Conservation (phyloP, 148 eudicot genomes). For the Cornus suecica region DNA sequence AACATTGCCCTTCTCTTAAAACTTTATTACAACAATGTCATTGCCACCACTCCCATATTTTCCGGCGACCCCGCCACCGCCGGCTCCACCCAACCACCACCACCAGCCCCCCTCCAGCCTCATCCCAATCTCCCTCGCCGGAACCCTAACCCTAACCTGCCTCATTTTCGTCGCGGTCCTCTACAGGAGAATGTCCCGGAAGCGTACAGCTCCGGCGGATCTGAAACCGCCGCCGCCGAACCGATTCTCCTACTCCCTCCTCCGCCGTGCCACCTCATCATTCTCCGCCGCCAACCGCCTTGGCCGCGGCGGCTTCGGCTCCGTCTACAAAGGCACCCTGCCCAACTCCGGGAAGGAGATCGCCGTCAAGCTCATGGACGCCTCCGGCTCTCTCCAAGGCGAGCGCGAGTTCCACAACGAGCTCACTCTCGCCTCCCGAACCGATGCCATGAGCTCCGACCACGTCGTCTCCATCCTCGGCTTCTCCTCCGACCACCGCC, state of each 20-base stretch:
- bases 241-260: conserved; percentile 50
- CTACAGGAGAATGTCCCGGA: conserved; percentile 53
- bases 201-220: conserved; percentile 67
- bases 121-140: conserved; percentile 38
- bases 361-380: conserved; percentile 82
- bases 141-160: conserved; percentile 28
- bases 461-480: conserved; percentile 59
- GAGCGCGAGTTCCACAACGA: conserved; percentile 93
- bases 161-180: conserved; percentile 38
- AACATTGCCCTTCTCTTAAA: neutral
- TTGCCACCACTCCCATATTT: conserved; percentile 28
- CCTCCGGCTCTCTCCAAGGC: conserved; percentile 69
- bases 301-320: conserved; percentile 95
- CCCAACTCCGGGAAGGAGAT: conserved; percentile 53
- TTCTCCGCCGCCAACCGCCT: conserved; percentile 61
- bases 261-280: conserved; percentile 60
- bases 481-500: conserved; percentile 33
- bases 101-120: conserved; percentile 22
- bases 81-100: conserved; percentile 25
- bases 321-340: conserved; percentile 63
- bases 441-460: conserved; percentile 26
- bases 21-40: conserved; percentile 33
- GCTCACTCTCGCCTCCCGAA: conserved; percentile 48
- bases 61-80: conserved; percentile 28
- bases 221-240: conserved; percentile 50